Conservation (phyloP, 2,329 filamentous ascomycete genomes). For the Parasarocladium wereldwijsianum region DNA sequence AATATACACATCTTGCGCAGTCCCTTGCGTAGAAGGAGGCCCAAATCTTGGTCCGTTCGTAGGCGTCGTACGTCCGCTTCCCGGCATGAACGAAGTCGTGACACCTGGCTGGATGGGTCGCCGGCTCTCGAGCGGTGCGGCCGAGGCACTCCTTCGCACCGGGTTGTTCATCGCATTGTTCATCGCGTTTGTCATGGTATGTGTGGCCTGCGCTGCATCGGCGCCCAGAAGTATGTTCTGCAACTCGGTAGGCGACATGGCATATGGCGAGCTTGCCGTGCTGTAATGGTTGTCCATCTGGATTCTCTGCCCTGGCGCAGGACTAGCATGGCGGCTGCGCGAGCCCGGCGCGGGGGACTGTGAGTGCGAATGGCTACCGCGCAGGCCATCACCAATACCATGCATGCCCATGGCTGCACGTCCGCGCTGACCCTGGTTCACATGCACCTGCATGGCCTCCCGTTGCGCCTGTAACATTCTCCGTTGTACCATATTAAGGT, state of each 20-base stretch:
- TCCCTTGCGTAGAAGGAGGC: constrained; percentile 7
- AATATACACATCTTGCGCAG: constrained; percentile 39
- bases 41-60: constrained; percentile 6
- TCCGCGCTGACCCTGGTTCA: constrained; percentile 27
- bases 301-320: constrained; percentile 14
- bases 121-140: constrained; percentile 24
- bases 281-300: constrained; percentile 19
- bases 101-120: constrained; percentile 23
- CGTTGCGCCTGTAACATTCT: constrained; percentile 32
- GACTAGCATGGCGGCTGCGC: constrained; percentile 15
- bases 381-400: constrained; percentile 20
- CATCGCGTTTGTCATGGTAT: constrained; percentile 28
- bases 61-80: constrained; percentile 32
- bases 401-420: constrained; percentile 24
- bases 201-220: constrained; percentile 28
- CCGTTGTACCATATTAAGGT: constrained; percentile 24
- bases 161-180: constrained; percentile 35
- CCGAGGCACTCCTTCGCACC: constrained; percentile 34
- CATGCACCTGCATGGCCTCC: constrained; percentile 26
- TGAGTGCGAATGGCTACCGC: no score
- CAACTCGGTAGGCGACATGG: constrained; percentile 25
- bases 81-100: constrained; percentile 23
- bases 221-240: constrained; percentile 30
- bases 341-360: not conserved
- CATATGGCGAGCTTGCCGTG: not conserved